Base-by-base conservation (phyloP, 2,329 filamentous ascomycete species). In the Aspergillus sp. region DNA sequence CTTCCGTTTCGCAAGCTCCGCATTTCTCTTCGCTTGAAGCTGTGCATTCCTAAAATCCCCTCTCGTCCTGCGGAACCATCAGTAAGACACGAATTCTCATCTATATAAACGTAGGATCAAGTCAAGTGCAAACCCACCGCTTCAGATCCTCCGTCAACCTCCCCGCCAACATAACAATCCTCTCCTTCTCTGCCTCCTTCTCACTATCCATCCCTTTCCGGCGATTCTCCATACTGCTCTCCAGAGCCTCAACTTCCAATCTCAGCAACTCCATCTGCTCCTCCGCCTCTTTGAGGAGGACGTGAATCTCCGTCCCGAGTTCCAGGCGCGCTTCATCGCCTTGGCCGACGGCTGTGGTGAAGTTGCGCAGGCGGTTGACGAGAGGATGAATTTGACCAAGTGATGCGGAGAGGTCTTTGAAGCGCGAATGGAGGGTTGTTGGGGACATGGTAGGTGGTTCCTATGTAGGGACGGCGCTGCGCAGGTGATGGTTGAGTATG, bases 191-290 rank as follows among this genome's bases (percentile, higher is more conserved):
- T 49, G 78, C 77, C 51, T 82, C 80, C 51, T 75, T 75, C 43
- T 79, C 80, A 15, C 75, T 77, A 63, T 61, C 57, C 54, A 57
- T 17, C n/a, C 58, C 60, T 45, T 64, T 65, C 49, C 66, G 64
- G 43, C 63, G 56, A 17, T 53, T 61, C 44, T 63, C 62, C 17
- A 56, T 64, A 2, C 74, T 74, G 3, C 74, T 66, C 32, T 79
- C 74, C 22, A 90, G 69, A 58, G 88, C 88, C 52, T 86, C 80
- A 23, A 88, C 77, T 60, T 95, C 90, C 63, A 93, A 88, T 43
- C 75, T 76, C 30, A 96, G 64, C 15, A 93, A 69, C 66, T 95
- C 90, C 54, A 93, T 79, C 50, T 95, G 88, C 53, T 94, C 88
- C 59, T 94, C 84, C 44, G 86, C 81, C 49, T 87, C 84, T 57